Base-by-base conservation (phyloP, 2,329 filamentous ascomycete species). In the Clarireedia homoeocarpa region DNA sequence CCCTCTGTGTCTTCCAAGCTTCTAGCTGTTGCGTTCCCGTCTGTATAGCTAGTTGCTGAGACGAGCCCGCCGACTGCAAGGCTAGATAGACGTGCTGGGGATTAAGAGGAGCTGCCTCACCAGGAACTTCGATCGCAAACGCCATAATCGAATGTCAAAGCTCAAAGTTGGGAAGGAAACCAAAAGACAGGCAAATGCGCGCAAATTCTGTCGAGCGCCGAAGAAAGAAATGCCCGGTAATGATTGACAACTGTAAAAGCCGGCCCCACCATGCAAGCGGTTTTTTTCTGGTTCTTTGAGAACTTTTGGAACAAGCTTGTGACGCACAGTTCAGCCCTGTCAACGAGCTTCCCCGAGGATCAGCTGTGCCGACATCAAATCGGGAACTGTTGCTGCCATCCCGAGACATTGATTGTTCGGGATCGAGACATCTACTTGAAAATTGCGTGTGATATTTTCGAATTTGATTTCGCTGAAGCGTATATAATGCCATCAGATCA, bases 111-210 rank as follows among this genome's bases (percentile, higher is more conserved):
- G 79, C 90, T 46, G 90, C 86, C 74, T 94, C 90, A 62, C 88
- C 91, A 6, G 88, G 81, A 58, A 90, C 84, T 74, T 95, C 90
- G 68, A 95, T 83, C 58, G 80, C 73, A 70, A 85, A 85, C 69
- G 77, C 82, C 86, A 89, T 89, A 20, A n/a, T 56, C 36, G 27
- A 30, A 47, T n/a, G 5, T 17, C 6, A n/a, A 36, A 34, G 2
- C n/a, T 14, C 23, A 14, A 14, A 30, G 24, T n/a, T 34, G 23
- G 12, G 2, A 27, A 48, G 17, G 15, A 23, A 39, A 30, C n/a
- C 36, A 10, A 44, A 50, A 36, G 53, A 50, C 24, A 34, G 17
- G 15, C 24, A 54, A 40, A 27, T 4, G 30, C 10, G 10, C 30
- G 10, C 30, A 34, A 34, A 34, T 14, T 1, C 30, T 34, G 30